Conservation (phyloP, 305 asterid species). For the Rubia tinctorum region DNA sequence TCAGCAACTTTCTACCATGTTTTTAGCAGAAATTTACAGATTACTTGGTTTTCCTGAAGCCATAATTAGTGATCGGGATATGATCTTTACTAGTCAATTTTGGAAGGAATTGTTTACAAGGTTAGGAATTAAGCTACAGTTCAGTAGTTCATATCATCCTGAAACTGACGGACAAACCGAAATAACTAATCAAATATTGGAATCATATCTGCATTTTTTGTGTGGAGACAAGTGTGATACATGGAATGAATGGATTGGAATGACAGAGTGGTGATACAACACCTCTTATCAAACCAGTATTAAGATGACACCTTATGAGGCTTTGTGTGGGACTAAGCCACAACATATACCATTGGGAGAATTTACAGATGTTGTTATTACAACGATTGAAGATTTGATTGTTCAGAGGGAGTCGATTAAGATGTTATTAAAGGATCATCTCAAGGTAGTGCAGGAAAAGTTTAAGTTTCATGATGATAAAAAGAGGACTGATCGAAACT, state of each 20-base stretch:
- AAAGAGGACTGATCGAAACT: too few relatives aligned
- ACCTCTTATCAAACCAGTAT: background rate
- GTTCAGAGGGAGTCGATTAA: background rate
- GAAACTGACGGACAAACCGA: too few relatives aligned
- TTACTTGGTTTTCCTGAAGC: background rate
- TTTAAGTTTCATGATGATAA: too few relatives aligned
- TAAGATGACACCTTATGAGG: background rate
- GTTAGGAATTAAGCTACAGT: background rate
- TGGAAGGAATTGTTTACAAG: background rate
- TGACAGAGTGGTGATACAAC: constrained; percentile 3
- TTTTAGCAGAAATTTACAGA: background rate
- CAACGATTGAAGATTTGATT: background rate
- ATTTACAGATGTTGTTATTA: background rate
- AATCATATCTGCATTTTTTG: background rate
- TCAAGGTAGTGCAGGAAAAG: too few relatives aligned
- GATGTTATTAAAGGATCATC: too few relatives aligned
- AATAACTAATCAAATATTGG: background rate
- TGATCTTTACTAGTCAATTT: background rate
- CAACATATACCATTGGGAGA: background rate
- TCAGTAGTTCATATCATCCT: background rate
- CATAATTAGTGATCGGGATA: background rate
- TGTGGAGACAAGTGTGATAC: background rate
- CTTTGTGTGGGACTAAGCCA: background rate
- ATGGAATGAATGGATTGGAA: background rate
- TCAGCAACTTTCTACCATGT: background rate